Conservation (phyloP, 2,329 filamentous ascomycete species). For the Eurotiales sp. region DNA sequence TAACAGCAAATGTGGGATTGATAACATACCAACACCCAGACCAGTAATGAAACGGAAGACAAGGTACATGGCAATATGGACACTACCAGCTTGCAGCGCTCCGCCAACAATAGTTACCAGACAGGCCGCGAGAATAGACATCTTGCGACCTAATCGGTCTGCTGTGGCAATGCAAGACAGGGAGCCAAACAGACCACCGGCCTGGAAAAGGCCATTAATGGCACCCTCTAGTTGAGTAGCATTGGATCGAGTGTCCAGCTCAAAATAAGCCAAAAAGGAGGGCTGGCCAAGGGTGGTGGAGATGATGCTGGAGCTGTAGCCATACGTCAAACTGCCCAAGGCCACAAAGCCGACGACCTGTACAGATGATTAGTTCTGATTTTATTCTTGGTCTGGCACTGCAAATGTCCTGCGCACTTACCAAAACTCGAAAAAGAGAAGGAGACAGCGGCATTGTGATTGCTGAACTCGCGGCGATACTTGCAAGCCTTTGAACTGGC, state of each 20-base stretch:
- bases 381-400: too few species aligned
- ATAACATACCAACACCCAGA: conserved; percentile 7
- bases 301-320: conserved; percentile 14
- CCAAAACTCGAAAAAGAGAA: conserved; percentile 1
- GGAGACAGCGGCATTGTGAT: conserved; percentile 31
- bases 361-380: background rate
- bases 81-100: conserved; percentile 14
- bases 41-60: conserved; percentile 13
- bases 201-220: conserved; percentile 14
- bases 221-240: conserved; percentile 12
- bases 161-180: conserved; percentile 11
- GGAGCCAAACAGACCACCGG: conserved; percentile 8
- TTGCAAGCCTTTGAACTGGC: too few species aligned
- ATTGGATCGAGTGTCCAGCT: conserved; percentile 6
- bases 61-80: conserved; percentile 13
- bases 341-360: conserved; percentile 14
- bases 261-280: conserved; percentile 13
- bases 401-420: too few species aligned
- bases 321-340: conserved; percentile 13
- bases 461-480: too few species aligned
- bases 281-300: conserved; percentile 14
- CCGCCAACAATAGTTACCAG: conserved; percentile 9
- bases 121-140: conserved; percentile 4
- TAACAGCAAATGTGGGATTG: too few species aligned
- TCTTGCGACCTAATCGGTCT: conserved; percentile 13